Evolutionary conservation across 441 rosid species (phyloP).

Genomic region (Melastoma candidum): DNA sequence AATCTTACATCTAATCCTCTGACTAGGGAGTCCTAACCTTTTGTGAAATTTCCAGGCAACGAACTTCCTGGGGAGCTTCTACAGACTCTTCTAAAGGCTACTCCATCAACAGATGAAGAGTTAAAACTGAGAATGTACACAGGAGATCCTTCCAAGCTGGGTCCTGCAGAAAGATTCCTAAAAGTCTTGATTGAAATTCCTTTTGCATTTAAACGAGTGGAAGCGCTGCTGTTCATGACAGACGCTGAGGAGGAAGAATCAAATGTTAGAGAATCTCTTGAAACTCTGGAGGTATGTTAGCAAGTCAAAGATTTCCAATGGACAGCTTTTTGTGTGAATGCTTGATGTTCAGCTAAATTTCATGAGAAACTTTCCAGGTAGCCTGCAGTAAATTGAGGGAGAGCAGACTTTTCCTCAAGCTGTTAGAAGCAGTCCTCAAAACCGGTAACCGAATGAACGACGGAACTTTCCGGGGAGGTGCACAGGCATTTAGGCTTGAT

Average conservation of each 20-base stretch:
- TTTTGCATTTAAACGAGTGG: conserved; percentile 71
- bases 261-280: conserved; percentile 52
- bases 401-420: conserved; percentile 84
- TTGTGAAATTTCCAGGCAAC: conserved; percentile 42
- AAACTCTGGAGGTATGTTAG: conserved; percentile 60
- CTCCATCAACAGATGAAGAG: conserved; percentile 88
- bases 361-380: conserved; percentile 32
- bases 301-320: not conserved
- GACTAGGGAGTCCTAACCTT: conserved; percentile 2
- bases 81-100: conserved; percentile 83
- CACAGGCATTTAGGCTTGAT: conserved; percentile 95
- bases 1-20: not conserved
- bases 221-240: conserved; percentile 77
- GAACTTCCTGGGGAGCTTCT: conserved; percentile 87
- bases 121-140: conserved; percentile 74
- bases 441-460: conserved; percentile 98
- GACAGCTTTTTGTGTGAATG: too few species aligned
- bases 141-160: conserved; percentile 73
- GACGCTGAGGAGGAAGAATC: conserved; percentile 68
- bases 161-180: conserved; percentile 86
- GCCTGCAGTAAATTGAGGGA: conserved; percentile 77
- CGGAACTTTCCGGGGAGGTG: conserved; percentile 97
- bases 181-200: conserved; percentile 80
- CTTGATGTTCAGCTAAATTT: not conserved
- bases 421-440: conserved; percentile 97